A percentile compares a stretch with the other conserved stretches of the same genome.
These are phyloP conservation scores for Solioccasus polychromus DNA, from an alignment of 768 basidiomycete species.

Conservation along the genomic window DNA sequence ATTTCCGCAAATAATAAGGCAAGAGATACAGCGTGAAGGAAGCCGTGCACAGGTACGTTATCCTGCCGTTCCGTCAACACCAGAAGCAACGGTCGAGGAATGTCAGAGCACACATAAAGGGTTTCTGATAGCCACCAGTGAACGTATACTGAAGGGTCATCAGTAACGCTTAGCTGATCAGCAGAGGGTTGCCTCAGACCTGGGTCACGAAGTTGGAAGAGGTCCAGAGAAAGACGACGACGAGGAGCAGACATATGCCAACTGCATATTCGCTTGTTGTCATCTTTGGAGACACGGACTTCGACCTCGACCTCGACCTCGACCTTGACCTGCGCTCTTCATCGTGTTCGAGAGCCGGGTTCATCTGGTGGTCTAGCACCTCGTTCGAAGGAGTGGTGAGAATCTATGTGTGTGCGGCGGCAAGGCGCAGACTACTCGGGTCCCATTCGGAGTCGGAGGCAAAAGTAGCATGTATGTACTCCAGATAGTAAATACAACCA, in stretches of 20 bases:
- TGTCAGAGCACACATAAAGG: slow-evolving; percentile 64
- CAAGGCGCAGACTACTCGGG: neutral
- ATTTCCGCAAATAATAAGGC: slow-evolving; percentile 47
- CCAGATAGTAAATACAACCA: too few species aligned
- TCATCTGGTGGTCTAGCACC: slow-evolving; percentile 16
- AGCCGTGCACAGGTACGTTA: slow-evolving; percentile 90
- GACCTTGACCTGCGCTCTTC: slow-evolving; percentile 14
- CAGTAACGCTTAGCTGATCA: neutral
- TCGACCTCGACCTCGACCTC: slow-evolving; percentile 10
- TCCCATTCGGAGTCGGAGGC: too few species aligned
- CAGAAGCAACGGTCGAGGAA: neutral
- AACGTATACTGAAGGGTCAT: slow-evolving; percentile 42
- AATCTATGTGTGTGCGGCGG: too few species aligned
- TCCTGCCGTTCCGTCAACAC: slow-evolving; percentile 38
- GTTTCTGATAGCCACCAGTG: slow-evolving; percentile 78
- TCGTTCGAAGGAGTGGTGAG: too few species aligned
- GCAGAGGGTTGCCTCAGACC: slow-evolving; percentile 38
- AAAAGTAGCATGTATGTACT: too few species aligned
- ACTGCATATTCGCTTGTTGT: slow-evolving; percentile 40
- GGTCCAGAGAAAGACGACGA: slow-evolving; percentile 88
- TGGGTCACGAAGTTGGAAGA: slow-evolving; percentile 84
- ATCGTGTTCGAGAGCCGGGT: slow-evolving; percentile 6
- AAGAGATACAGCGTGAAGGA: slow-evolving; percentile 84
- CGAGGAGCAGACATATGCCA: slow-evolving; percentile 67
- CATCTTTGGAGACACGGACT: neutral